Evolutionary conservation across 1,284 basidiomycete genomes (phyloP), one percentile per base, ranked within the genome.

Genomic region (Cerioporus squamosus): DNA sequence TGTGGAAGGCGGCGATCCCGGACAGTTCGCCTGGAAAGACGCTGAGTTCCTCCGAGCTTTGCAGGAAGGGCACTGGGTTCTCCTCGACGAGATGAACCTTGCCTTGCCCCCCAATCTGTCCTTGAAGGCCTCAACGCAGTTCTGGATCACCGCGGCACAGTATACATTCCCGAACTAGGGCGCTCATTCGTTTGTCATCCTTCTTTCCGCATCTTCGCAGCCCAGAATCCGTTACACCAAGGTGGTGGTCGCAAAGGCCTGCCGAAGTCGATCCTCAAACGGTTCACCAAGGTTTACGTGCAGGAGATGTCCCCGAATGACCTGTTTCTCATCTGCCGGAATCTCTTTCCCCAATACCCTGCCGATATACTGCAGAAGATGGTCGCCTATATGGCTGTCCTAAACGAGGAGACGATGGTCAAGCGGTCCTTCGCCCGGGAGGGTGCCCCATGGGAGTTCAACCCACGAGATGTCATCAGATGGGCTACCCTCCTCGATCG

Each of bases 31-130:
- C 3, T 99, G 98, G 97, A 94, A 91, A 70, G 95, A 98, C 64
- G 97, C 97, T 0, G 95, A 98, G 50, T 99, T 99, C 72, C 81
- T 99, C 51, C 87, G 85, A 61, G 97, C 97, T 0, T 81, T 99
- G 78, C 94, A 95, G 74, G 85, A 90, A 57, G 97, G 97, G 3
- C 87, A 94, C 65, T 98, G 96, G 96, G 97, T 99, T 5, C 82
- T 99, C 15, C 83, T 99, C 7, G 97, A 99, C 75, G 97, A 99
- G 75, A 98, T 98, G 96, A 98, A 98, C 71, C 82, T 98, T 18
- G n/a, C n/a, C n/a, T n/a, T n/a, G 97, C 96, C 1, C 95, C 96
- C 24, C 94, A 97, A 72, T 90, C 97, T 1, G 93, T 99, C 6
- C 85, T 99, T 2, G 97, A 99, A 75, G 97, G 97, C 47, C 84